Conservation (phyloP, 257 asterid species). For the Mitragyna speciosa region DNA sequence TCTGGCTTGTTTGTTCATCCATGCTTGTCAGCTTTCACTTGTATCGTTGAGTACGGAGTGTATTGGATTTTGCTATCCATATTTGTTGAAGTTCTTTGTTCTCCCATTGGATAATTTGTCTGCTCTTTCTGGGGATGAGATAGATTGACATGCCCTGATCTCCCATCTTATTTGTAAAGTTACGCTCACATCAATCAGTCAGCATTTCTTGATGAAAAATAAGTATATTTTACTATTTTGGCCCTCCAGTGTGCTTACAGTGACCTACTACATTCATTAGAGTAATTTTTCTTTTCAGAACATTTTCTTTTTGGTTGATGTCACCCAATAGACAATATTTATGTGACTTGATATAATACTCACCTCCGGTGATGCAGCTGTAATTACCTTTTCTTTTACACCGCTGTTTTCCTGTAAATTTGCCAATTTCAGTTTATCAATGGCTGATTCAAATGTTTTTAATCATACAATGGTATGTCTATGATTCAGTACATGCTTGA, state of each 20-base stretch:
- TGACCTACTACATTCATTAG: background rate
- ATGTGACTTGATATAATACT: background rate
- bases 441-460: background rate
- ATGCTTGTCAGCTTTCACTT: background rate
- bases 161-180: background rate
- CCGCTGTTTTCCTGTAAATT: background rate
- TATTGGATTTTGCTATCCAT: background rate
- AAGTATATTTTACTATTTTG: background rate
- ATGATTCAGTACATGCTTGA: background rate
- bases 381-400: background rate
- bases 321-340: background rate
- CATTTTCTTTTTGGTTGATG: background rate
- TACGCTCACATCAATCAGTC: background rate
- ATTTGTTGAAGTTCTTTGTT: background rate
- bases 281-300: background rate
- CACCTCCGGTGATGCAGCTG: background rate
- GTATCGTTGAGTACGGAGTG: background rate
- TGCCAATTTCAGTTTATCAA: background rate
- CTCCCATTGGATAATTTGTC: background rate
- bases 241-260: background rate
- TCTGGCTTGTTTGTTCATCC: constrained; percentile 12
- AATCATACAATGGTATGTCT: background rate
- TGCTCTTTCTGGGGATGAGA: background rate
- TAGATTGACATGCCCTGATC: background rate
- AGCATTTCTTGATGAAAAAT: background rate